Base-by-base conservation (phyloP, 805 yeast genomes). In the Phaffomyces opuntiae region DNA sequence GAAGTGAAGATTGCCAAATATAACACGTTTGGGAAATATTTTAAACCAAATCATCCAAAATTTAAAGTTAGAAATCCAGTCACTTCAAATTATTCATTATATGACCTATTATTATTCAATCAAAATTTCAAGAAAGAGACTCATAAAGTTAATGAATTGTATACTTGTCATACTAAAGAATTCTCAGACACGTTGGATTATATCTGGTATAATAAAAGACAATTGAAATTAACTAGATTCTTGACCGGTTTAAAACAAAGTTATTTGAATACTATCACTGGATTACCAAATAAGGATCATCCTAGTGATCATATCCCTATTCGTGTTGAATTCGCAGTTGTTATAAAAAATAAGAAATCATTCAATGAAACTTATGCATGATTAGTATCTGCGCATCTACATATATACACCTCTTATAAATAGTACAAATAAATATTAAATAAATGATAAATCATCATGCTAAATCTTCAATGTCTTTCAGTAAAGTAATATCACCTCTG, bases 161-260 rank as follows among this genome's bases (percentile, higher is more conserved):
- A 54, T 49, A 73, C 79, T 1, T 74, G 78, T 34, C 77, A 69
- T 51, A 74, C 83, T 0, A 69, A 68, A 7, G 69, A 74, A 45
- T 62, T 75, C 45, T 72, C 72, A 39, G 76, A 75, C 9, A 70
- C 77, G 2, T 76, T 79, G 39, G 85, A 80, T 55, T 80, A 78
- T 53, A 73, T 79, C 7, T 78, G 81, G 80, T 75, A 65, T 52
- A 72, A 73, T 45, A 59, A 62, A 14, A 51, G 60, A 11, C 70
- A 67, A 39, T 57, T 78, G 24, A 55, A 61, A 39, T 61, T 74
- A 19, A 55, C 68, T 1, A 67, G 69, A 43, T 70, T 75, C n/a
- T 60, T 80, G n/a, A 74, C 80, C n/a, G 80, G 78, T 16, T 64
- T 75, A 13, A 70, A 72, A 40, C 50, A 56, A 0, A 44, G 52